phyloP scores from a whole-genome alignment of 2,329 filamentous ascomycete species.

The Mollisia scopiformis region DNA sequence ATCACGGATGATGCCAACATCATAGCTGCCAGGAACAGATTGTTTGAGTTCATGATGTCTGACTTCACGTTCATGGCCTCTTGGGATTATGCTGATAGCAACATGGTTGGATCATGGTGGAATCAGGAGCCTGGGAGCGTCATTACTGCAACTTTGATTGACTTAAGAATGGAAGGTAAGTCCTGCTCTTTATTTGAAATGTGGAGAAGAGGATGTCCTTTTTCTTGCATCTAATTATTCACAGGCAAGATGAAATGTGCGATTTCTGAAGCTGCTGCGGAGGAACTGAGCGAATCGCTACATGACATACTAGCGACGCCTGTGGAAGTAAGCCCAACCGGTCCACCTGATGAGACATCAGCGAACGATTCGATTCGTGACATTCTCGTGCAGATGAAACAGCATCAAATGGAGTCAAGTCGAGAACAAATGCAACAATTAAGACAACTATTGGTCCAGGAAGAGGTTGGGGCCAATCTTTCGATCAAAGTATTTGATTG shows the following conservation, averaged over 20 bases:
- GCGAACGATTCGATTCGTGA: constrained; percentile 12
- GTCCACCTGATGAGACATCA: not conserved
- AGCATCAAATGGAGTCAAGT: constrained; percentile 15
- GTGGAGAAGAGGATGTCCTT: too few relatives aligned
- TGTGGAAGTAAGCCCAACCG: not conserved
- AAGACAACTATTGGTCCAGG: constrained; percentile 15
- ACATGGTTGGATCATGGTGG: constrained; percentile 26
- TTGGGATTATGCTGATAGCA: constrained; percentile 23
- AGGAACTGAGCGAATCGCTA: constrained; percentile 10
- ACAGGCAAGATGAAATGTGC: constrained; percentile 15
- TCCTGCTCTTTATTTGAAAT: not conserved
- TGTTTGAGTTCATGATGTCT: constrained; percentile 22
- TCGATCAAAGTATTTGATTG: constrained; percentile 18
- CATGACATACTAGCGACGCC: constrained; percentile 11
- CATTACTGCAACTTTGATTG: constrained; percentile 22
- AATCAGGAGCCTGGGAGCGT: constrained; percentile 24
- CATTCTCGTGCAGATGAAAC: constrained; percentile 21
- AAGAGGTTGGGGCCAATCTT: constrained; percentile 7
- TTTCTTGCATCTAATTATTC: too few relatives aligned
- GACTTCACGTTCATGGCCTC: constrained; percentile 26
- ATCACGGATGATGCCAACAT: constrained; percentile 19
- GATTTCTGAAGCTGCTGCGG: constrained; percentile 9
- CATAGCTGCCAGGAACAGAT: constrained; percentile 16
- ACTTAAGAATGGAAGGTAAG: constrained; percentile 17
- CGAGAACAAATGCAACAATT: constrained; percentile 16